Percentiles rank a stretch among this genome's conserved stretches.
phyloP scores from a whole-genome alignment of 495 filamentous ascomycete genomes.

The Xeromyces bisporus region DNA sequence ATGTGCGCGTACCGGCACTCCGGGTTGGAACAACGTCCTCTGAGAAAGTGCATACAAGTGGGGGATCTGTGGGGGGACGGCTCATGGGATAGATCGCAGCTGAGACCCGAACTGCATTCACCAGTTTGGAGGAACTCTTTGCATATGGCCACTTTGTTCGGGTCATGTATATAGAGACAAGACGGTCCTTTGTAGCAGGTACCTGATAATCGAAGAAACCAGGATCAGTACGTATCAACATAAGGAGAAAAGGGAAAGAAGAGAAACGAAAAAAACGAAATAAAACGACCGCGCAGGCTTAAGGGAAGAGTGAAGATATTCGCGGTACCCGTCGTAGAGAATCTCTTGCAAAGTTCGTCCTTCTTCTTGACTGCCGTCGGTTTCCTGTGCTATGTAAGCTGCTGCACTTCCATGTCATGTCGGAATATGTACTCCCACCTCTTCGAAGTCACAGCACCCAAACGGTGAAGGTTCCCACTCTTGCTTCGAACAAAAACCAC shows the following conservation, averaged over 20 bases:
- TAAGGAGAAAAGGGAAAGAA: neutral
- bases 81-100: constrained; percentile 89
- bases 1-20: constrained; percentile 84
- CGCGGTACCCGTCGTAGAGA: constrained; percentile 83
- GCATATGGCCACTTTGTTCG: constrained; percentile 80
- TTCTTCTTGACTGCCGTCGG: constrained; percentile 45
- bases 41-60: constrained; percentile 75
- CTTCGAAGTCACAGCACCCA: constrained; percentile 28
- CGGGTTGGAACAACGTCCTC: constrained; percentile 77
- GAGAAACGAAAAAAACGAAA: constrained; percentile 3
- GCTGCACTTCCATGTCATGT: constrained; percentile 2
- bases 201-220: constrained; percentile 35
- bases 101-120: constrained; percentile 58
- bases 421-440: constrained; percentile 13
- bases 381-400: constrained; percentile 17
- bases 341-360: constrained; percentile 70
- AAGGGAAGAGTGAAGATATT: constrained; percentile 43
- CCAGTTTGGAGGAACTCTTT: constrained; percentile 68
- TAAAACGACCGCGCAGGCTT: constrained; percentile 1
- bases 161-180: constrained; percentile 76
- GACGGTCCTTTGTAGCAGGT: constrained; percentile 61
- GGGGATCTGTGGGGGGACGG: constrained; percentile 72
- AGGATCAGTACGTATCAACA: constrained; percentile 11
- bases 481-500: constrained; percentile 82
- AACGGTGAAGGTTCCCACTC: constrained; percentile 73